These are phyloP conservation scores for Diaporthe helianthi DNA, from an alignment of 2,329 filamentous ascomycete genomes.

Conservation along the genomic window DNA sequence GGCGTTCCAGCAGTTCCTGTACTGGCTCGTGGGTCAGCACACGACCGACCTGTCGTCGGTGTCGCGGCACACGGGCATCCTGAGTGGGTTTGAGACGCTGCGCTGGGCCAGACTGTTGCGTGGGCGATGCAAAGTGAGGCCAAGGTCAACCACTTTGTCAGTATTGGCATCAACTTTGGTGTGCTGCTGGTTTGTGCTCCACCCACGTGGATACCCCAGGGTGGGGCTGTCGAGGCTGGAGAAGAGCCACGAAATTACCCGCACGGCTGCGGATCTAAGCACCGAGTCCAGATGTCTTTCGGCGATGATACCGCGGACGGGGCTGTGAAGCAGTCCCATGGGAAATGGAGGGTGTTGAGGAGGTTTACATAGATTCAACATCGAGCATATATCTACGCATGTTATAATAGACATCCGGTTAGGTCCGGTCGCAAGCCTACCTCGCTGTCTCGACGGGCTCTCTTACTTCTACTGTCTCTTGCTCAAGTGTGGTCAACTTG, in stretches of 20 bases:
- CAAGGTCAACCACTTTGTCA: slow-evolving; percentile 44
- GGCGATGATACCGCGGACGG: neutral
- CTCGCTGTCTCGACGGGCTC: no score
- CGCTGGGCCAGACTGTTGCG: slow-evolving; percentile 43
- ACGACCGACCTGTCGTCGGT: slow-evolving; percentile 42
- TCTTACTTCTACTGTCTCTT: no score
- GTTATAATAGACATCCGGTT: neutral
- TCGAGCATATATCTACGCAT: neutral
- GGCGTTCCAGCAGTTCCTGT: slow-evolving; percentile 44
- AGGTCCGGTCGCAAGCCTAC: neutral
- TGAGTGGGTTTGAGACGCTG: slow-evolving; percentile 43
- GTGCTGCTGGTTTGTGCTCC: slow-evolving; percentile 41
- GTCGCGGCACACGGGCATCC: slow-evolving; percentile 43
- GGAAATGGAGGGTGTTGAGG: neutral
- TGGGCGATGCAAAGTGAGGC: slow-evolving; percentile 45
- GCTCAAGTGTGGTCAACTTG: neutral
- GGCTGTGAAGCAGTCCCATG: neutral
- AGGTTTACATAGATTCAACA: neutral
- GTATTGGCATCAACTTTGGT: slow-evolving; percentile 44
- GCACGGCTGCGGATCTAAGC: slow-evolving; percentile 1
- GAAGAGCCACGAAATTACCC: slow-evolving; percentile 40
- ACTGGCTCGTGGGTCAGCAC: slow-evolving; percentile 45
- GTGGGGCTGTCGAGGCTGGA: slow-evolving; percentile 43
- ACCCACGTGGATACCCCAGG: slow-evolving; percentile 44
- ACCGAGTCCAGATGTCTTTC: neutral